A percentile compares a stretch with the other conserved stretches of the same genome.
phyloP scores from a whole-genome alignment of 139 green algal genomes.

The Astrephomene gubernaculifera region DNA sequence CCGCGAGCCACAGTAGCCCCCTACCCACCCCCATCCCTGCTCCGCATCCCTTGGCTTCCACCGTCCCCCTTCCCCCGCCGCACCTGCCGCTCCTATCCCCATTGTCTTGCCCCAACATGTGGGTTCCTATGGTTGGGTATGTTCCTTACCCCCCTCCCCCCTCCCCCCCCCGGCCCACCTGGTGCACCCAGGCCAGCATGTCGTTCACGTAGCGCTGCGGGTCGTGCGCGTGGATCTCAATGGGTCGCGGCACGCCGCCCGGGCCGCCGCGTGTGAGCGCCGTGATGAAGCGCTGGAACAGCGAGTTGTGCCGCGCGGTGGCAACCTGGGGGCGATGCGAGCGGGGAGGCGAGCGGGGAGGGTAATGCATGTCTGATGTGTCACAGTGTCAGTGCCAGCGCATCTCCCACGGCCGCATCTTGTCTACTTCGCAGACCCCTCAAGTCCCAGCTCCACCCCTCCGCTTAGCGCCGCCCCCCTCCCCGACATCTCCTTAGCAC shows the following conservation, averaged over 20 bases:
- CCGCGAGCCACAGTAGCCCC: too few relatives aligned
- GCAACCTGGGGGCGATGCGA: slow-evolving; percentile 53
- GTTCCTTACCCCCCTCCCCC: background rate
- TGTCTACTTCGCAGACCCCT: background rate
- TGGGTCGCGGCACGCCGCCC: slow-evolving; percentile 89
- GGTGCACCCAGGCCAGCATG: slow-evolving; percentile 98
- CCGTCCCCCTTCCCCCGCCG: background rate
- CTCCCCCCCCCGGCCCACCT: slow-evolving; percentile 54
- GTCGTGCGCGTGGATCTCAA: slow-evolving; percentile 98
- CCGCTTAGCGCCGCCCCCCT: background rate
- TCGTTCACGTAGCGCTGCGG: slow-evolving; percentile 90
- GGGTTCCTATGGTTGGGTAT: too few relatives aligned
- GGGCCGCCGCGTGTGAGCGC: slow-evolving; percentile 91
- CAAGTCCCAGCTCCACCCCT: background rate
- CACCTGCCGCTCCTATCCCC: background rate
- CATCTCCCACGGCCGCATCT: background rate
- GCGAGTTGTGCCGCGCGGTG: slow-evolving; percentile 88
- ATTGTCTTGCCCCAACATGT: too few relatives aligned
- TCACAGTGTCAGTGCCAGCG: background rate
- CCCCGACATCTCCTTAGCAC: background rate
- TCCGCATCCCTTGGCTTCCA: too few relatives aligned
- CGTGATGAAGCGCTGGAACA: slow-evolving; percentile 94
- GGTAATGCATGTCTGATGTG: background rate
- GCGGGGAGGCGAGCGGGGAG: background rate
- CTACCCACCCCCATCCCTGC: background rate